Evolutionary conservation across 495 filamentous ascomycete species (phyloP).

Genomic region (Penicillium turbatum): DNA sequence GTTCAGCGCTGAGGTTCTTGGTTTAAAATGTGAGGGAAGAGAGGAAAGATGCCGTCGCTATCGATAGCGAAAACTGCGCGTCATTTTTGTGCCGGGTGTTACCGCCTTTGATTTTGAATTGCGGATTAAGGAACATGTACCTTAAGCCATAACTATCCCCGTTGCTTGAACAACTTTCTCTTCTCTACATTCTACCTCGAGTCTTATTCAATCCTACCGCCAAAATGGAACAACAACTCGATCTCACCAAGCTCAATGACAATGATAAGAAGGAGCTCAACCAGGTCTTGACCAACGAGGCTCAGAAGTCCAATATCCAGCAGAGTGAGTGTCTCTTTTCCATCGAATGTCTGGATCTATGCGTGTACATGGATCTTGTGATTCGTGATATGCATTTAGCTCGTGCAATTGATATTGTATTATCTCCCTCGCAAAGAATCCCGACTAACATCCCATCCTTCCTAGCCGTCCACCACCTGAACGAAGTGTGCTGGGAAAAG

Average conservation of each 20-base stretch:
- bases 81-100: conserved; percentile 32
- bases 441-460: conserved; percentile 11
- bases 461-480: conserved; percentile 73
- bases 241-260: conserved; percentile 70
- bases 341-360: too few relatives aligned
- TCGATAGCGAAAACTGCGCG: conserved; percentile 16
- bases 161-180: not conserved
- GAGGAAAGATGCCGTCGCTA: conserved; percentile 9
- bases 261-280: conserved; percentile 84
- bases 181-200: not conserved
- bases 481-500: conserved; percentile 90
- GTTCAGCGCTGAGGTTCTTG: not conserved
- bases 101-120: conserved; percentile 32
- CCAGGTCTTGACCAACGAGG: conserved; percentile 73
- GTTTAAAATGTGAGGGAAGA: not conserved
- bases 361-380: not conserved
- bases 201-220: not conserved
- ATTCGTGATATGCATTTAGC: too few relatives aligned
- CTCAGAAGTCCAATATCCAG: conserved; percentile 76
- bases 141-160: too few relatives aligned
- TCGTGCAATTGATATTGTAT: not conserved
- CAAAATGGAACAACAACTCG: conserved; percentile 45
- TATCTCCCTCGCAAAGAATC: not conserved
- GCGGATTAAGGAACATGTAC: not conserved
- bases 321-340: conserved; percentile 54